Percentiles rank a stretch among this genome's conserved stretches.
These are phyloP conservation scores for Penicillium manginii DNA, from an alignment of 495 filamentous ascomycete species.

Conservation along the genomic window DNA sequence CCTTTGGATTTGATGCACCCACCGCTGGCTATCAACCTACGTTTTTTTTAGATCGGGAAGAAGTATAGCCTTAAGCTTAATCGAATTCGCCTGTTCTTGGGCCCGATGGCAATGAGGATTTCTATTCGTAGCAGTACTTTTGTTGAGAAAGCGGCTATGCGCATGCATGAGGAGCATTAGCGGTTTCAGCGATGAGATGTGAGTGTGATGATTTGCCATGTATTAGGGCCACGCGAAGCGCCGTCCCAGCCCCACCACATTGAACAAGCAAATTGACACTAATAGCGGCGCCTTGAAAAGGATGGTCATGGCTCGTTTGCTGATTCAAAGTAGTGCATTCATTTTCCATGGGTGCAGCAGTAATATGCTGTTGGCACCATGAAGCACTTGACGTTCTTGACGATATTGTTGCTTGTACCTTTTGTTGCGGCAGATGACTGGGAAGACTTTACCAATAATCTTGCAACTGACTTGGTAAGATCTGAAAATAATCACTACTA, in stretches of 20 bases:
- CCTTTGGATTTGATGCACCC: conserved; percentile 1
- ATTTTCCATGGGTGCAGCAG: background rate
- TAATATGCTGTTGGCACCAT: conserved; percentile 8
- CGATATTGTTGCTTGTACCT: conserved; percentile 23
- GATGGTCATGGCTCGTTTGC: background rate
- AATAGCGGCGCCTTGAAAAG: conserved; percentile 12
- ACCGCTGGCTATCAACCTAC: background rate
- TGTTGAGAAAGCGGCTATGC: conserved; percentile 21
- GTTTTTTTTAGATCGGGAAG: background rate
- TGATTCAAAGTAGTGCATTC: too few relatives aligned
- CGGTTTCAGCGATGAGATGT: conserved; percentile 12
- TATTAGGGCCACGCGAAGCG: conserved; percentile 8
- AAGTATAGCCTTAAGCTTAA: background rate
- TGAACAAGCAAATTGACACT: background rate
- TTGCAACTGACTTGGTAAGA: conserved; percentile 50
- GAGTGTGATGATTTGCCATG: conserved; percentile 10
- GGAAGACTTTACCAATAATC: conserved; percentile 59
- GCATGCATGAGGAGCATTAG: conserved; percentile 11
- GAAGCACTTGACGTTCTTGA: conserved; percentile 15
- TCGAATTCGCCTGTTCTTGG: background rate
- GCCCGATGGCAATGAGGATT: background rate
- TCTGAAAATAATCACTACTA: background rate
- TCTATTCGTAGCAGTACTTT: too few relatives aligned
- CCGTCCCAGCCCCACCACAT: conserved; percentile 4
- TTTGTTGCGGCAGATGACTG: conserved; percentile 34